These are phyloP conservation scores for Suillus cothurnatus DNA, from an alignment of 768 basidiomycete species.

Conservation along the genomic window DNA sequence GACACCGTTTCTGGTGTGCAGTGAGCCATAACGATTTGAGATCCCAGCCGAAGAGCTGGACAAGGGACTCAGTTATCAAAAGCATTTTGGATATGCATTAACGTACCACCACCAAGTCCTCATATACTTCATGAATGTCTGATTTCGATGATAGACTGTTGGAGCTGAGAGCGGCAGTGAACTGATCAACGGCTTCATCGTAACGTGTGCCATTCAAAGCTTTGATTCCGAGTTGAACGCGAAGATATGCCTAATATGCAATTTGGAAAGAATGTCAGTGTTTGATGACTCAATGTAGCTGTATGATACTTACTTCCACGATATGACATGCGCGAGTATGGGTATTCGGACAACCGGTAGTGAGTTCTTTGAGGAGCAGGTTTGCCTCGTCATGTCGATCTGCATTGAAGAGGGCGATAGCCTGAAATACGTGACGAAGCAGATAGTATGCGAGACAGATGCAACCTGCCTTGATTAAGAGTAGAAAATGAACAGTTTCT, in stretches of 20 bases:
- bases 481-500: neutral
- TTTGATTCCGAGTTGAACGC: no score
- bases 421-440: neutral
- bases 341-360: neutral
- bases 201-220: no score
- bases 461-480: neutral
- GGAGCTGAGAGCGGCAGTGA: no score
- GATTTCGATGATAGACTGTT: no score
- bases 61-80: neutral
- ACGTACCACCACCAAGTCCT: no score
- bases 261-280: no score
- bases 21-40: neutral
- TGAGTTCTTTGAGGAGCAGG: neutral
- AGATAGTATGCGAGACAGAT: neutral
- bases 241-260: no score
- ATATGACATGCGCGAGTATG: neutral
- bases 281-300: no score
- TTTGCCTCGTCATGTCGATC: neutral
- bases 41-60: neutral
- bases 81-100: neutral
- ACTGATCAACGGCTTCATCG: no score
- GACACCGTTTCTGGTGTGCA: neutral
- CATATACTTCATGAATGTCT: no score
- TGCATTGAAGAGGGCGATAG: neutral
- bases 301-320: neutral